These are phyloP conservation scores for Dothidotthia symphoricarpi DNA, from an alignment of 2,329 filamentous ascomycete genomes.

Conservation along the genomic window DNA sequence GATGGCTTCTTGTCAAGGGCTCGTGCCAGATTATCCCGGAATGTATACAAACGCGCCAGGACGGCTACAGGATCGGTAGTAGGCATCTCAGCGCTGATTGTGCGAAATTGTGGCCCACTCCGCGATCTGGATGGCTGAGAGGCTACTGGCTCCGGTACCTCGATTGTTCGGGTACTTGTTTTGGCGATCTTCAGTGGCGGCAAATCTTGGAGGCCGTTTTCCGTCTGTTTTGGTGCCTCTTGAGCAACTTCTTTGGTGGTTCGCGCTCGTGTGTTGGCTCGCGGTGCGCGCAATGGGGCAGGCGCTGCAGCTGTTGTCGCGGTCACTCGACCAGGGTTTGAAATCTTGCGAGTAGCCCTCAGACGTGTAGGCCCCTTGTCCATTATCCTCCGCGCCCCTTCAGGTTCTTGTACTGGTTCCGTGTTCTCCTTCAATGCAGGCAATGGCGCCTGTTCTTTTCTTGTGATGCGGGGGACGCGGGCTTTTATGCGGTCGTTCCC, in stretches of 20 bases:
- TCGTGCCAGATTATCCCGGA: constrained; percentile 48
- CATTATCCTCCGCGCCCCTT: constrained; percentile 27
- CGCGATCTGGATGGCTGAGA: constrained; percentile 18
- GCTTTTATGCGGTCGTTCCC: constrained; percentile 44
- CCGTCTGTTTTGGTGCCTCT: constrained; percentile 16
- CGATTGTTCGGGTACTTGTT: constrained; percentile 16
- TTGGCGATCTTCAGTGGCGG: constrained; percentile 26
- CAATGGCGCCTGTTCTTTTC: constrained; percentile 24
- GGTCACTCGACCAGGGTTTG: constrained; percentile 34
- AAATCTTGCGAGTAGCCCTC: constrained; percentile 37
- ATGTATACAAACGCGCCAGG: constrained; percentile 44
- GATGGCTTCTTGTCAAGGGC: constrained; percentile 43
- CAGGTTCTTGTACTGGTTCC: constrained; percentile 27
- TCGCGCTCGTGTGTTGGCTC: constrained; percentile 28
- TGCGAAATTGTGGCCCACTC: constrained; percentile 23
- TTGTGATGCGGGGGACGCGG: constrained; percentile 21
- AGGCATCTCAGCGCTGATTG: constrained; percentile 31
- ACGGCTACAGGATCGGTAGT: constrained; percentile 48
- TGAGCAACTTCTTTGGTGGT: constrained; percentile 21
- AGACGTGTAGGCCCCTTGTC: constrained; percentile 41
- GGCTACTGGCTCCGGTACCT: constrained; percentile 18
- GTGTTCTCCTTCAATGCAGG: constrained; percentile 40
- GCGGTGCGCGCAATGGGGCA: constrained; percentile 29
- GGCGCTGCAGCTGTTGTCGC: constrained; percentile 31
- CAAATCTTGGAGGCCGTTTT: constrained; percentile 25